A percentile compares a stretch with the other conserved stretches of the same genome.
phyloP scores from a whole-genome alignment of 768 basidiomycete genomes.

The Wakefieldia striispora region DNA sequence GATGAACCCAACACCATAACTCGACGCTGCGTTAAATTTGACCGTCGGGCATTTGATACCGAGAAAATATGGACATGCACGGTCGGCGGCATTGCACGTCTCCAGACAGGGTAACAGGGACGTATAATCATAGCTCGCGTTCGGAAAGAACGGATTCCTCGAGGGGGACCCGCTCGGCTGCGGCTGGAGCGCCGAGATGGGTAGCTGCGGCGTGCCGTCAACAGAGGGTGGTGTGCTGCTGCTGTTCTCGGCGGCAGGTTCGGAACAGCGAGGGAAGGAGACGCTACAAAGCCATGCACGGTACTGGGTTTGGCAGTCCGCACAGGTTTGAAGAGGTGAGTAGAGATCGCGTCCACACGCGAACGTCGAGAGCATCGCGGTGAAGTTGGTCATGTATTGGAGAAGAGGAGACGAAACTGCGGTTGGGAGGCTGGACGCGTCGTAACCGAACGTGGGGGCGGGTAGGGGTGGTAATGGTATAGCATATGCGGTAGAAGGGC shows the following conservation, averaged over 20 bases:
- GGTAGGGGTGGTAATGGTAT: conserved; percentile 61
- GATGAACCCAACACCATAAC: conserved; percentile 76
- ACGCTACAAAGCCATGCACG: conserved; percentile 75
- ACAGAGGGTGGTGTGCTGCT: conserved; percentile 18
- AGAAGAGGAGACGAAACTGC: conserved; percentile 50
- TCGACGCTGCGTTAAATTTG: conserved; percentile 58
- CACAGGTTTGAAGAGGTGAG: conserved; percentile 74
- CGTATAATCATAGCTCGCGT: conserved; percentile 46
- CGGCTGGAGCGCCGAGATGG: conserved; percentile 50
- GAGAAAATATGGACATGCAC: conserved; percentile 75
- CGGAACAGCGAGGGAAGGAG: conserved; percentile 73
- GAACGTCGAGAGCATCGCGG: conserved; percentile 64
- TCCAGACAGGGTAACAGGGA: conserved; percentile 78
- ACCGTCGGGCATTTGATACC: conserved; percentile 65
- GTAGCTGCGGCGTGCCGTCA: conserved; percentile 29
- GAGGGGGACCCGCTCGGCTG: conserved; percentile 39
- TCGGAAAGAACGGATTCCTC: conserved; percentile 50
- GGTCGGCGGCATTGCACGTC: conserved; percentile 67
- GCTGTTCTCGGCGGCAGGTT: conserved; percentile 37
- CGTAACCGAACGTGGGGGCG: conserved; percentile 41
- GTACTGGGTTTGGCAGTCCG: conserved; percentile 72
- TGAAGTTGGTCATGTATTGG: conserved; percentile 69
- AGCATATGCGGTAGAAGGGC: conserved; percentile 67
- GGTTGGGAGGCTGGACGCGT: conserved; percentile 49
- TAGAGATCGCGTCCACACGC: conserved; percentile 81